Conservation (phyloP, 805 yeast species). For the Zygosaccharomyces bisporus region DNA sequence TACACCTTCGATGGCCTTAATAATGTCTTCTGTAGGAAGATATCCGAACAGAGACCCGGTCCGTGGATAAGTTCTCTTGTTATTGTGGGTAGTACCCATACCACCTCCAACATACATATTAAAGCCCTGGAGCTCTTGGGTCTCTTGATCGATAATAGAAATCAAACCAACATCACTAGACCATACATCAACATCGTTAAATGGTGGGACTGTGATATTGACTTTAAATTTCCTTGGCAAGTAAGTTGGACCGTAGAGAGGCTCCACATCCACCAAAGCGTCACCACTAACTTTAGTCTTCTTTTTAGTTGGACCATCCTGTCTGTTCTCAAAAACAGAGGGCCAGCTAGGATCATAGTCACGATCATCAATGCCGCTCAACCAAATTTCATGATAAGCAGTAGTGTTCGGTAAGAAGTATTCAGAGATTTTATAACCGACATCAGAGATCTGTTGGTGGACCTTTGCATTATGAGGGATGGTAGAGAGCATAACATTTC, state of each 20-base stretch:
- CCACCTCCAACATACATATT: slow-evolving; percentile 96
- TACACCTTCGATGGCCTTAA: slow-evolving; percentile 80
- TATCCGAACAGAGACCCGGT: slow-evolving; percentile 86
- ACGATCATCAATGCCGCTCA: slow-evolving; percentile 73
- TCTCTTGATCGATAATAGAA: slow-evolving; percentile 68
- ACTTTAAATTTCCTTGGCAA: slow-evolving; percentile 94
- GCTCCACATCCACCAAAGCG: slow-evolving; percentile 78
- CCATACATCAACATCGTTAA: slow-evolving; percentile 93
- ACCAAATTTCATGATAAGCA: slow-evolving; percentile 96
- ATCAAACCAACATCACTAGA: slow-evolving; percentile 93
- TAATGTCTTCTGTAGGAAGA: slow-evolving; percentile 61
- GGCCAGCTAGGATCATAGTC: slow-evolving; percentile 64
- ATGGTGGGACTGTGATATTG: slow-evolving; percentile 93
- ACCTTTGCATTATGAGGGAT: slow-evolving; percentile 79
- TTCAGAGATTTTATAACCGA: slow-evolving; percentile 68
- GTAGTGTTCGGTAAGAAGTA: slow-evolving; percentile 85
- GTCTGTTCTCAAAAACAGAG: slow-evolving; percentile 58
- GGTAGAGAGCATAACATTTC: slow-evolving; percentile 94
- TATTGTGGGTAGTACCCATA: slow-evolving; percentile 98
- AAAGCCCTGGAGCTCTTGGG: slow-evolving; percentile 67
- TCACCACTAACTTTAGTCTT: slow-evolving; percentile 84
- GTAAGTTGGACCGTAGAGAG: slow-evolving; percentile 80
- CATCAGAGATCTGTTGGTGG: slow-evolving; percentile 66
- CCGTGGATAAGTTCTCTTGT: slow-evolving; percentile 94
- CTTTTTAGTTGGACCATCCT: slow-evolving; percentile 73